Evolutionary conservation across 2,329 filamentous ascomycete genomes (phyloP).

Genomic region (Trichoderma sp.): DNA sequence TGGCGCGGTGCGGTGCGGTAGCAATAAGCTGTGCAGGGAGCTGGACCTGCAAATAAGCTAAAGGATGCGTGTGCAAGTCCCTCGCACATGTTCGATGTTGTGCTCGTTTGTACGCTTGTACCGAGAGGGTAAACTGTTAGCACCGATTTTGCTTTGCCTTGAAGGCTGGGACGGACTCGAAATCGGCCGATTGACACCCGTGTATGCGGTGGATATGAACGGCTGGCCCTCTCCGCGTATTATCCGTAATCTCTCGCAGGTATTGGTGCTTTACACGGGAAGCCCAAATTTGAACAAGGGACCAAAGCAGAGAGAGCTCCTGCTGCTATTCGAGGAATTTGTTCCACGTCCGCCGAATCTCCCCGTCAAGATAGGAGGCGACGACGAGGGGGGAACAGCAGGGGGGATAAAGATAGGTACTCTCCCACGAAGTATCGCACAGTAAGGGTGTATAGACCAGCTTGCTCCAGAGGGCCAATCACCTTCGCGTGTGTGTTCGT

Average conservation of each 20-base stretch:
- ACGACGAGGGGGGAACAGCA: background rate
- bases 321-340: slow-evolving; percentile 1
- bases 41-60: background rate
- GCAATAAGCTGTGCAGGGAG: slow-evolving; percentile 12
- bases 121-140: background rate
- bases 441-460: background rate
- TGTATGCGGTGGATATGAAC: background rate
- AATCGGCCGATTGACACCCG: background rate
- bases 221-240: background rate
- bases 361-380: slow-evolving; percentile 15
- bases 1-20: slow-evolving; percentile 1
- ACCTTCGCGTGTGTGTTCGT: slow-evolving; percentile 1
- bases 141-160: background rate
- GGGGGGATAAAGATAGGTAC: background rate
- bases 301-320: background rate
- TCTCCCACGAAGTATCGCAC: background rate
- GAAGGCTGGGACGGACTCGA: background rate
- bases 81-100: background rate
- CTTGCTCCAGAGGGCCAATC: background rate
- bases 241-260: background rate
- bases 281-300: background rate
- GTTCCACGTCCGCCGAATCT: slow-evolving; percentile 16
- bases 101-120: background rate
- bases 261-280: background rate
- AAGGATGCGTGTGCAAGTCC: background rate